Evolutionary conservation across 306 rosid genomes (phyloP), one percentile per base, ranked within the genome.

Genomic region (Cucurbita pepo): DNA sequence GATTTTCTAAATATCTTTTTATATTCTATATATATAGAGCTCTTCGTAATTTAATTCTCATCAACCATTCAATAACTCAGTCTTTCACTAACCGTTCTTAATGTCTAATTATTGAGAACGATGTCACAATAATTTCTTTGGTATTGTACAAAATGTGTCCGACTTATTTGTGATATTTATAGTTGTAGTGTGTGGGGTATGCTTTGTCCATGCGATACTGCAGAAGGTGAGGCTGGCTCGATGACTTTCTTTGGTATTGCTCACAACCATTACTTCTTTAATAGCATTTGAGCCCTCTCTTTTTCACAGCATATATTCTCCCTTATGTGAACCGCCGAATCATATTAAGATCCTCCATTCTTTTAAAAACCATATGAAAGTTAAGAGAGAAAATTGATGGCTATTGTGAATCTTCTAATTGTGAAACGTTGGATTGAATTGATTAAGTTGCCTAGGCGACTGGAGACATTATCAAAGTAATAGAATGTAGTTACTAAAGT

Each of bases 201-300:
- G 98, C 98, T 90, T 75, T 93, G 98, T 80, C 98, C 98, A 19
- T 93, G 98, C 64, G 98, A 93, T 81, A 93, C 98, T 78, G 97
- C 98, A 47, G 98, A 93, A 81, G 98, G 98, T 47, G 98, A 90
- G 81, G 77, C 89, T 90, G 85, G 97, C 98, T 69, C 76, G 80
- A 90, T 93, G 98, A 87, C 98, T 88, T 71, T 80, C 93, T 71
- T 60, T 92, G 85, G 96, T 91, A 83, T 63, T 11, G 76, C 53
- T 34, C 69, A 56, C 25, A 19, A 38, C 36, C 73, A 25, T 25
- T 5, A 13, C 18, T 65, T 21, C 22, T 21, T 21, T 21, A 21
- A 21, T 21, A 21, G 22, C 22, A 21, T 21, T 21, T 21, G 22
- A 21, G 22, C 22, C 22, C 22, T 65, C 41, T 67, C 54, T 10